Evolutionary conservation across 2,329 filamentous ascomycete genomes (phyloP).

Genomic region (Aspergillus tamarii): DNA sequence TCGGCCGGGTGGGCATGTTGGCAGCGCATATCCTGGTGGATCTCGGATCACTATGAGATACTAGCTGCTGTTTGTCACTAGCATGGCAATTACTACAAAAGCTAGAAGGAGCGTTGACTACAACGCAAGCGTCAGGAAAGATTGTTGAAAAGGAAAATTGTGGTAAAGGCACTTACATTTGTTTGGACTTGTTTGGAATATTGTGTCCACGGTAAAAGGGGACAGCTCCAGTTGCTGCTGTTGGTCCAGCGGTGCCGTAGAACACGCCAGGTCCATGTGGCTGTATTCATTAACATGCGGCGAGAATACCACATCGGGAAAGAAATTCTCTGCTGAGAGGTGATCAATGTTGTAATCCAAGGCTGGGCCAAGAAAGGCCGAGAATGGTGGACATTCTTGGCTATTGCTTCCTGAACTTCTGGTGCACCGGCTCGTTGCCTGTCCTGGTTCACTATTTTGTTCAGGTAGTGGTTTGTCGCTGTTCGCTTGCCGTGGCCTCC

Average conservation of each 20-base stretch:
- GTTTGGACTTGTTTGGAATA: neutral
- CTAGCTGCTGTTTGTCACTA: neutral
- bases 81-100: neutral
- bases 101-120: neutral
- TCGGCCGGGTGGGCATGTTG: neutral
- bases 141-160: neutral
- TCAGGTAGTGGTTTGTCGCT: neutral
- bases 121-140: neutral
- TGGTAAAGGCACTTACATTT: neutral
- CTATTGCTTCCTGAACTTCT: neutral
- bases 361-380: neutral
- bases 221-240: neutral
- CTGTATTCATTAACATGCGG: neutral
- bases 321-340: neutral
- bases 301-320: neutral
- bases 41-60: neutral
- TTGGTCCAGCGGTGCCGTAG: neutral
- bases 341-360: neutral
- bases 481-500: neutral
- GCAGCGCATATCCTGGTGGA: neutral
- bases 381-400: neutral
- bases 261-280: neutral
- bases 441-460: neutral
- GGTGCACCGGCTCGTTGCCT: neutral
- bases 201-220: neutral